Evolutionary conservation across 1,284 basidiomycete species (phyloP), one percentile per base, ranked within the genome.

Genomic region (Ustilago curta): DNA sequence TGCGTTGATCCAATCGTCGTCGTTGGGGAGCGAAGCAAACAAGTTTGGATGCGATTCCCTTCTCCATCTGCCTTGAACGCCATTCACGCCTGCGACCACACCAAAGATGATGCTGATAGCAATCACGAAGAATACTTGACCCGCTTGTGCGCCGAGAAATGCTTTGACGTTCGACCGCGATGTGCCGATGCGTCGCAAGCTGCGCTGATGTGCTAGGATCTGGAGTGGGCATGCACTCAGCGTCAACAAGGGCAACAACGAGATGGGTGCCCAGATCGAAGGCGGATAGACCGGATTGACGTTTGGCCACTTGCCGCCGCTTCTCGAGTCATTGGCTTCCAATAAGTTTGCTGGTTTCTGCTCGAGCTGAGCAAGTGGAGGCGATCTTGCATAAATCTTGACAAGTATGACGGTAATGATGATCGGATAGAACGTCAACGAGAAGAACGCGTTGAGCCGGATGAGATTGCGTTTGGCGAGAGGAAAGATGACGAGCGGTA

Each of bases 391-490:
- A 23, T 75, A 70, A 40, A 81, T 78, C 55, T 76, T 76, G 58
- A 68, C 48, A 6, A 82, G 59, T 12, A 83, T 51, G 47, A 82
- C 68, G 3, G 68, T 60, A 12, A 79, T 49, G 25, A 81, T 65
- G 45, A 73, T 49, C 2, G 83, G 83, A 31, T 84, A 84, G 49
- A 79, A 68, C 12, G 75, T 31, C 8, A 81, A 25, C 12, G 77
- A 70, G 32, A 74, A 66, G 44, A 70, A 75, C 0, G 83, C 79
- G 25, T 79, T 78, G 55, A 84, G 73, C 18, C 80, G 77, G 57
- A 84, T 82, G 12, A 84, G 49, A 42, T 77, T 81, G 25, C 83
- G 79, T 60, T 84, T 83, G 21, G 81, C 79, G 18, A 83, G 78
- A 4, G 82, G 76, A 11, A 82, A 73, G 58, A 83, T 70, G 55